Conservation (phyloP, 2,329 filamentous ascomycete genomes). For the Botrytis porri region DNA sequence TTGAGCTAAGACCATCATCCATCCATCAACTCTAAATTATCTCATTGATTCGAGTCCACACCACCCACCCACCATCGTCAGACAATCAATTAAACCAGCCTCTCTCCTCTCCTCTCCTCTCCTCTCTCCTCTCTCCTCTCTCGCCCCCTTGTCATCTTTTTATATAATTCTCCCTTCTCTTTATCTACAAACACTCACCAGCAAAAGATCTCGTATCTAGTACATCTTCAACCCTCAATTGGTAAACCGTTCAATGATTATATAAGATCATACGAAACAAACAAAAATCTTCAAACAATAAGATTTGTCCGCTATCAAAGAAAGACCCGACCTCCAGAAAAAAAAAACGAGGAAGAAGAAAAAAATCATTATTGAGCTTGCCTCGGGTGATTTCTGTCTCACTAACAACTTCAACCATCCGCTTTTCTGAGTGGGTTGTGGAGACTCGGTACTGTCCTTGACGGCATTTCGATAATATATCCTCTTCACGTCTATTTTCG, state of each 20-base stretch:
- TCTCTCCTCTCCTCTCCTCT: neutral
- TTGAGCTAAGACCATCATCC: constrained; percentile 4
- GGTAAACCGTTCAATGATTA: neutral
- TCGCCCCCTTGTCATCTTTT: neutral
- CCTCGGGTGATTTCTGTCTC: constrained; percentile 5
- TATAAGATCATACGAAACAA: neutral
- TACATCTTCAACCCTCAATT: neutral
- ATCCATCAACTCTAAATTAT: neutral
- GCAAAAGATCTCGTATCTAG: neutral
- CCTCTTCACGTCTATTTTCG: constrained; percentile 8
- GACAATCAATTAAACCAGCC: neutral
- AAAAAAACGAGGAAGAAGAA: neutral
- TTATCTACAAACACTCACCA: neutral
- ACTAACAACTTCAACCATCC: constrained; percentile 7
- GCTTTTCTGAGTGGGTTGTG: constrained; percentile 6
- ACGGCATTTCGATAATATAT: constrained; percentile 12
- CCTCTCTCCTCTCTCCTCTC: neutral
- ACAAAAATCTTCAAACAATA: constrained; percentile 2
- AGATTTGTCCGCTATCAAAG: constrained; percentile 5
- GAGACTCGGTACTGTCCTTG: constrained; percentile 12
- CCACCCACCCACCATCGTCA: neutral
- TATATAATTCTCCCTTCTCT: neutral
- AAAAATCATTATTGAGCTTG: constrained; percentile 2
- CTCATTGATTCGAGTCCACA: neutral
- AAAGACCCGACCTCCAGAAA: neutral